Conservation (phyloP, 345 rosid genomes). For the Excoecaria agallocha region DNA sequence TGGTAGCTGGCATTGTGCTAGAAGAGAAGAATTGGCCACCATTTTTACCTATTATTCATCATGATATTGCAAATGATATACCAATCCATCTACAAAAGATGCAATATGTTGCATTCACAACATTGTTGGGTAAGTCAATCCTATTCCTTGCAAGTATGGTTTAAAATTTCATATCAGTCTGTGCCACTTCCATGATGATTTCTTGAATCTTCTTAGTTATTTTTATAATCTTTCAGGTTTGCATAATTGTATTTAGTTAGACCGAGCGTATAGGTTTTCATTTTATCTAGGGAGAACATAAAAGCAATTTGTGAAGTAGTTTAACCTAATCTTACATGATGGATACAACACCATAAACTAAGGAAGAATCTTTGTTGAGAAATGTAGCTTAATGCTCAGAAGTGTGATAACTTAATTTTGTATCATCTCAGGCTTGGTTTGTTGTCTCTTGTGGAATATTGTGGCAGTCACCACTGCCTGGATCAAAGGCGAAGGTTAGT, state of each 20-base stretch:
- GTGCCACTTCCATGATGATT: not conserved
- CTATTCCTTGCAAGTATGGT: not conserved
- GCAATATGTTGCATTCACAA: slow-evolving; percentile 88
- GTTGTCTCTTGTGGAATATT: slow-evolving; percentile 83
- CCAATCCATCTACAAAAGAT: slow-evolving; percentile 84
- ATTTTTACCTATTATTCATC: slow-evolving; percentile 87
- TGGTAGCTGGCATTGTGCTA: slow-evolving; percentile 85
- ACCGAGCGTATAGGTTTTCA: not conserved
- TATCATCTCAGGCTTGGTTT: slow-evolving; percentile 59
- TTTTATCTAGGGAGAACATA: not conserved
- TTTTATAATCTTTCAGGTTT: not conserved
- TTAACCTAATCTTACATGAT: not conserved
- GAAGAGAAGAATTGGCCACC: slow-evolving; percentile 99
- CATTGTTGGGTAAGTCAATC: slow-evolving; percentile 65
- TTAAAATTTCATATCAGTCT: not conserved
- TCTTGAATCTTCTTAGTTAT: not conserved
- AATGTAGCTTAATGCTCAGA: not conserved
- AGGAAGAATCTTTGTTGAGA: not conserved
- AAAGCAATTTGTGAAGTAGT: slow-evolving; percentile 1
- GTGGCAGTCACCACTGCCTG: slow-evolving; percentile 83
- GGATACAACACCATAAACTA: not conserved
- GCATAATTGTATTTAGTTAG: not conserved
- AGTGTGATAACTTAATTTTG: slow-evolving; percentile 14
- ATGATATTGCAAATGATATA: slow-evolving; percentile 89
- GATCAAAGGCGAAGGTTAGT: slow-evolving; percentile 87